Percentiles rank a stretch among this genome's conserved stretches.
phyloP scores from a whole-genome alignment of 495 filamentous ascomycete genomes.

The Hapsidospora chrysogenum region DNA sequence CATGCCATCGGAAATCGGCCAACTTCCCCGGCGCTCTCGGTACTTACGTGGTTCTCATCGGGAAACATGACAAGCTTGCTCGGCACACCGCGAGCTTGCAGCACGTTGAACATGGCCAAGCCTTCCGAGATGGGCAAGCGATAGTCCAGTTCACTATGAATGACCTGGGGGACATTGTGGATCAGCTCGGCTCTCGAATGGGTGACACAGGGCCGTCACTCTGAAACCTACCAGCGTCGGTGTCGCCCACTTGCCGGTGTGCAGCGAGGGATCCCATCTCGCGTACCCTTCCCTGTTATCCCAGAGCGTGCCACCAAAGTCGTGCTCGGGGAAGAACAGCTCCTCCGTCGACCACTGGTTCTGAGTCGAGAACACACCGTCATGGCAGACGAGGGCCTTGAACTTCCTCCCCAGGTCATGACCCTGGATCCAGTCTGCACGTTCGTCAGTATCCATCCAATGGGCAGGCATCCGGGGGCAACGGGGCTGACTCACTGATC shows the following conservation, averaged over 20 bases:
- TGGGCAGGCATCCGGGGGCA: not conserved
- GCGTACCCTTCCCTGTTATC: conserved; percentile 55
- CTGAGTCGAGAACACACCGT: conserved; percentile 71
- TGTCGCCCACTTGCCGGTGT: conserved; percentile 56
- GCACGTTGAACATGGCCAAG: conserved; percentile 71
- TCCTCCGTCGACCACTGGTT: conserved; percentile 66
- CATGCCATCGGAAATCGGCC: no score
- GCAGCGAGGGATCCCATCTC: conserved; percentile 64
- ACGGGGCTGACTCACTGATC: conserved; percentile 36
- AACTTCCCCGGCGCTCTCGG: no score
- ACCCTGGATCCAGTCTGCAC: conserved; percentile 52
- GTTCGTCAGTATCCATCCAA: not conserved
- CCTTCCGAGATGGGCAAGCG: conserved; percentile 72
- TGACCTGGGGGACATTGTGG: conserved; percentile 37
- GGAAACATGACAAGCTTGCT: conserved; percentile 71
- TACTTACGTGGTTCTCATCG: conserved; percentile 50
- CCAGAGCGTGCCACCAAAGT: conserved; percentile 66
- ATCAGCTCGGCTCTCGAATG: not conserved
- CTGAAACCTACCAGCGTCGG: conserved; percentile 43
- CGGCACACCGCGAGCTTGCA: conserved; percentile 56
- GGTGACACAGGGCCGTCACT: not conserved
- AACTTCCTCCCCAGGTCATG: conserved; percentile 58
- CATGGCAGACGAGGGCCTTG: conserved; percentile 81
- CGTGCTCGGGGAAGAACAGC: conserved; percentile 76
- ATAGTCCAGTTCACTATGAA: conserved; percentile 88